phyloP scores from a whole-genome alignment of 257 asterid species.

The Cordia subcordata region DNA sequence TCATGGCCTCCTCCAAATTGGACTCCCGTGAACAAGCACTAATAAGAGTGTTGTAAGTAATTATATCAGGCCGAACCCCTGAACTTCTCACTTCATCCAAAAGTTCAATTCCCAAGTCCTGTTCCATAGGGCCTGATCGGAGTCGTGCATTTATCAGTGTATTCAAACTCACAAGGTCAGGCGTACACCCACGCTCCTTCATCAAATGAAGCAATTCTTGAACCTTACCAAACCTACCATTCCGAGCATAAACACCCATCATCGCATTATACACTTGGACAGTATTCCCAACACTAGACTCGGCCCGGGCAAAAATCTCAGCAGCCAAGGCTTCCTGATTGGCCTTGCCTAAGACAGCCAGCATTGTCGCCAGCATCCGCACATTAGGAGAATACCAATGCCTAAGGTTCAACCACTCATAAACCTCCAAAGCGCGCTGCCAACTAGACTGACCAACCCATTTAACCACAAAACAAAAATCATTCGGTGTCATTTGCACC shows the following conservation, averaged over 20 bases:
- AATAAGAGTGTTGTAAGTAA: slow-evolving; percentile 83
- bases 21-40: slow-evolving; percentile 90
- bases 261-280: slow-evolving; percentile 93
- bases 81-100: slow-evolving; percentile 72
- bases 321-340: slow-evolving; percentile 82
- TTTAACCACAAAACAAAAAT: slow-evolving; percentile 84
- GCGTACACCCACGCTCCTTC: slow-evolving; percentile 78
- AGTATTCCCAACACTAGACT: slow-evolving; percentile 44
- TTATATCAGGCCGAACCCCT: slow-evolving; percentile 78
- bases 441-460: slow-evolving; percentile 79
- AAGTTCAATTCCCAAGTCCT: slow-evolving; percentile 61
- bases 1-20: slow-evolving; percentile 78
- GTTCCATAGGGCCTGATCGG: slow-evolving; percentile 64
- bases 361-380: slow-evolving; percentile 80
- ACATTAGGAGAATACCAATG: slow-evolving; percentile 87
- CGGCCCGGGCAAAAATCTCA: slow-evolving; percentile 72
- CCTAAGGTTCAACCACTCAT: slow-evolving; percentile 86
- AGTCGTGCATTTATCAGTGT: slow-evolving; percentile 86
- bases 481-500: slow-evolving; percentile 98
- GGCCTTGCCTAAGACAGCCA: slow-evolving; percentile 86
- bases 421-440: slow-evolving; percentile 93
- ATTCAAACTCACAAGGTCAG: slow-evolving; percentile 92
- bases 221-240: slow-evolving; percentile 66
- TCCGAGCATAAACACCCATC: slow-evolving; percentile 97
- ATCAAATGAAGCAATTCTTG: slow-evolving; percentile 75